Evolutionary conservation across 805 yeast genomes (phyloP), one percentile per base, ranked within the genome.

Genomic region (Starmerella stigmatis): DNA sequence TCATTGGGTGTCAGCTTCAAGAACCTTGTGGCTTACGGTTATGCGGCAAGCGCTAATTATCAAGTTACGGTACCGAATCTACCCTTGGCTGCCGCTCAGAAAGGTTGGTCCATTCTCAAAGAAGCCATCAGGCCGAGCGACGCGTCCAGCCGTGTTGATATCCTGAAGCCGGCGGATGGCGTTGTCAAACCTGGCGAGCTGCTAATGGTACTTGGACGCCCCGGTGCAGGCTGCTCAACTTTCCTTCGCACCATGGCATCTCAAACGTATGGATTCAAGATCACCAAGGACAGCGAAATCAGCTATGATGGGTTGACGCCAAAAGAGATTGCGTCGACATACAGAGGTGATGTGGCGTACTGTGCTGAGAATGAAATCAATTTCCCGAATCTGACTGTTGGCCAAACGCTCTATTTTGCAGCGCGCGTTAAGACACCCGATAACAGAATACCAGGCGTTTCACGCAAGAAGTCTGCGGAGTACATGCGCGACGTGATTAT

Each of bases 151-250:
- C 37, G 46, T 5, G 43, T 54, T 2, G 57, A 57, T 22, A 57
- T 57, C 26, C 43, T 57, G 30, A 48, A 57, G 46, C 46, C 47
- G 6, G 52, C 62, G 52, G 59, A 60, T 56, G 74, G 66, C 28
- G 51, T 67, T 19, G 74, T 76, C 11, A 65, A 68, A 44, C 73
- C 81, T 2, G 86, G 86, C 54, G 86, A 79, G 55, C 72, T 79
- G 77, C 70, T 77, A 26, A 64, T 81, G 40, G 86, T 81, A 5
- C 61, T 79, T 28, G 85, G 83, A 43, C 72, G 81, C 50, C 86
- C 89, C 2, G 86, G 89, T 55, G 79, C 89, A 22, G 92, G 92
- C 38, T 81, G 88, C 60, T 77, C 88, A 4, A 74, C 86, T 3
- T 66, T 81, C 38, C 65, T 81, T 59, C 77, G 78, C 54, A 71